phyloP scores from a whole-genome alignment of 2,329 filamentous ascomycete species.

The Exophiala dermatitidis region DNA sequence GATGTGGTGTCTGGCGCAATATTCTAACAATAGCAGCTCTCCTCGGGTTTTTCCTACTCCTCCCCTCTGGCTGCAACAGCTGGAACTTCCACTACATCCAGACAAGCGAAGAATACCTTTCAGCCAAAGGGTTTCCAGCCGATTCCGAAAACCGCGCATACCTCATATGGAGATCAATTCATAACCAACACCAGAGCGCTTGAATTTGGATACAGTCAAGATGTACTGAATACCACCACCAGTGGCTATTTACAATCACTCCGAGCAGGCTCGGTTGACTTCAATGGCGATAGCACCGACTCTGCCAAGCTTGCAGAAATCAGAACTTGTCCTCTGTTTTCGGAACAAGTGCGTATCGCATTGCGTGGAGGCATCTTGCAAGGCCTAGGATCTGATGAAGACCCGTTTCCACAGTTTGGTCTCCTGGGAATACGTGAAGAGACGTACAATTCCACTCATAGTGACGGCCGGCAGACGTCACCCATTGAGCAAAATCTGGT shows the following conservation, averaged over 20 bases:
- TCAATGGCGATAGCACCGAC: neutral
- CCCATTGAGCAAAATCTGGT: slow-evolving; percentile 25
- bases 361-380: neutral
- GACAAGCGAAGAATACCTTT: neutral
- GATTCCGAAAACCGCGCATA: too few relatives aligned
- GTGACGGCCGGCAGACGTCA: neutral
- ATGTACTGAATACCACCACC: neutral
- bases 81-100: neutral
- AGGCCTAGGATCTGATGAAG: neutral
- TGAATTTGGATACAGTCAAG: neutral
- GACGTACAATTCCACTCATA: slow-evolving; percentile 16
- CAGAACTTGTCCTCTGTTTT: slow-evolving; percentile 16
- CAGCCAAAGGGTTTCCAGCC: neutral
- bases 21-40: neutral
- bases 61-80: neutral
- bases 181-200: neutral
- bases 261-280: neutral
- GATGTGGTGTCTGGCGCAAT: neutral
- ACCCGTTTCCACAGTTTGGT: slow-evolving; percentile 26
- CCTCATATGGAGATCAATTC: too few relatives aligned
- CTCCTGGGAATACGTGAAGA: slow-evolving; percentile 24
- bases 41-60: neutral
- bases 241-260: neutral
- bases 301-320: slow-evolving; percentile 5
- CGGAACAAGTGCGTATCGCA: slow-evolving; percentile 5